phyloP scores from a whole-genome alignment of 1,284 basidiomycete species.

The Sanguinoderma infundibulare region DNA sequence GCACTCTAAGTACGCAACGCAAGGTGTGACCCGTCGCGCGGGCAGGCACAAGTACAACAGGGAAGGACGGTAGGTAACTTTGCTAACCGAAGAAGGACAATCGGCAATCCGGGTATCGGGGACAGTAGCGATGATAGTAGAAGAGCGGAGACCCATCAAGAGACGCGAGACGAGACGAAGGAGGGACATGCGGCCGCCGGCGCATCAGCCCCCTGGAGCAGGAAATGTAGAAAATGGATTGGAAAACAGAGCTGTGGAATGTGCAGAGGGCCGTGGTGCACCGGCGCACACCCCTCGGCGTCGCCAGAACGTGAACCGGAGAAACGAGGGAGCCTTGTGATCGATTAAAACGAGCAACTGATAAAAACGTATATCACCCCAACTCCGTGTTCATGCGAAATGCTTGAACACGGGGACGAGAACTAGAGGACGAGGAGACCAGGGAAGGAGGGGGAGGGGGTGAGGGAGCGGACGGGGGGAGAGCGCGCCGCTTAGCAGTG shows the following conservation, averaged over 20 bases:
- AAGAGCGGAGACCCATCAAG: background rate
- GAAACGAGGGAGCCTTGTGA: background rate
- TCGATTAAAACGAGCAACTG: background rate
- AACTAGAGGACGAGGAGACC: background rate
- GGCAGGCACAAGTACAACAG: no score
- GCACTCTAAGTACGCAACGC: no score
- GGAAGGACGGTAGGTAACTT: no score
- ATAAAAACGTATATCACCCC: background rate
- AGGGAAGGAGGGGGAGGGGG: no score
- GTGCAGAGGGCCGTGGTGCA: background rate
- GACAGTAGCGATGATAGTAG: no score
- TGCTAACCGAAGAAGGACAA: no score
- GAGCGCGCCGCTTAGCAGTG: constrained; percentile 30
- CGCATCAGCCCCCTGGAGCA: background rate
- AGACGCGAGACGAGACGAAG: background rate
- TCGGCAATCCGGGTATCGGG: no score
- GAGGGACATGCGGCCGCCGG: background rate
- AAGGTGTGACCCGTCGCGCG: no score
- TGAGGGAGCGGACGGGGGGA: no score
- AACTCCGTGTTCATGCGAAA: no score
- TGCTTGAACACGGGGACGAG: background rate
- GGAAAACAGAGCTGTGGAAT: background rate
- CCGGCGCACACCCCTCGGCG: background rate
- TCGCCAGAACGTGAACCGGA: background rate
- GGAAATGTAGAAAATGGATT: background rate